Base-by-base conservation (phyloP, 106 monocot genomes). In the Dendrobium officinale region DNA sequence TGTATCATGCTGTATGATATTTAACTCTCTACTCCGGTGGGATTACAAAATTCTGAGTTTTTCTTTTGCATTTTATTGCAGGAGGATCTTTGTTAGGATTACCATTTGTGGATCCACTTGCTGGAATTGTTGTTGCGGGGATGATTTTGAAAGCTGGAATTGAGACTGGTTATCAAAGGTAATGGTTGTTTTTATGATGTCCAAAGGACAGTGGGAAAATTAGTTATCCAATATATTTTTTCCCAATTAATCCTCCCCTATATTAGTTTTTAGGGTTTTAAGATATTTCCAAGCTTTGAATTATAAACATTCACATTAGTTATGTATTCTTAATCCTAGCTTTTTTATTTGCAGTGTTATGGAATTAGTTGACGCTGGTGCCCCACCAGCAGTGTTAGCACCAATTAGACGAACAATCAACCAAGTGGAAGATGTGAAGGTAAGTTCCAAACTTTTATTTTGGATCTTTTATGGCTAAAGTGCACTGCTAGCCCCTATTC, bases 61-160 rank as follows among this genome's bases (percentile, higher is more conserved):
- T 45, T 3, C 49, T 49, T 48, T 6, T 20, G 4, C 45, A 49
- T 41, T 45, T 81, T 10, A 78, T 73, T 86, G 17, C 86, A 97
- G 96, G 94, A 73, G 92, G 94, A 59, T 44, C 94, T 67, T 86
- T 97, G 72, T 55, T 94, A 77, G 96, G 94, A 27, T 72, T 92
- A 22, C 88, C 88, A 78, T 85, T 86, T 82, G 78, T 97, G 26
- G 96, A 97, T 88, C 96, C 96, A 43, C 86, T 94, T 79, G 96
- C 96, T 79, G 96, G 96, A 24, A 82, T 97, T 84, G 43, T 92
- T 64, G 94, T 97, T n/a, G 89, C 96, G 75, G 96, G 96, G 77
- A 89, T 97, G 96, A 94, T 97, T 88, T 48, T 90, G 33, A 97
- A 97, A 91, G 96, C 94, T 86, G 96, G 94, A 78, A 82, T 94